These are phyloP conservation scores for Leccinum barrowsii DNA, from an alignment of 768 basidiomycete species.

Conservation along the genomic window DNA sequence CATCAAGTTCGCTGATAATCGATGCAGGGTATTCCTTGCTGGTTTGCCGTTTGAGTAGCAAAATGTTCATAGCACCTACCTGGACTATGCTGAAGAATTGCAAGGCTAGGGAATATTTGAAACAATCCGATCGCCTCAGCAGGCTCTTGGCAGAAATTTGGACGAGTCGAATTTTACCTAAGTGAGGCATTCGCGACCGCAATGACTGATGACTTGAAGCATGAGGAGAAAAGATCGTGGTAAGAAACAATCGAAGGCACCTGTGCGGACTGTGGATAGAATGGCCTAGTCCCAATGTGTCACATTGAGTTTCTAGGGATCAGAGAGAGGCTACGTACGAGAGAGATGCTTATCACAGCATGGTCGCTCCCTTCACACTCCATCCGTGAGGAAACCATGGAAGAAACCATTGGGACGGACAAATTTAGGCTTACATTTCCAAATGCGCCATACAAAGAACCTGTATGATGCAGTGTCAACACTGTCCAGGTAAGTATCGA, in stretches of 20 bases:
- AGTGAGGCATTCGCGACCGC: not conserved
- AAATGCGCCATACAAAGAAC: slow-evolving; percentile 19
- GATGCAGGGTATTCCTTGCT: not conserved
- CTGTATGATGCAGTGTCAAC: not conserved
- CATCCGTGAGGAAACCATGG: not conserved
- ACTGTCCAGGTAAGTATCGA: not conserved
- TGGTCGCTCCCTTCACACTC: slow-evolving; percentile 10
- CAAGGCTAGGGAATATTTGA: not conserved
- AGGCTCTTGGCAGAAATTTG: not conserved
- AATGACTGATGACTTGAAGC: not conserved
- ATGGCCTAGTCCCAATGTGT: not conserved
- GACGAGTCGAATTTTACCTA: not conserved
- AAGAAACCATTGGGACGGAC: not conserved
- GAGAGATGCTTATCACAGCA: slow-evolving; percentile 4
- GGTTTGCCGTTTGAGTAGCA: not conserved
- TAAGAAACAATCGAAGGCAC: not conserved
- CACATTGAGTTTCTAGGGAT: not conserved
- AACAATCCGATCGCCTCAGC: not conserved
- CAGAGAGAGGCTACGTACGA: slow-evolving; percentile 4
- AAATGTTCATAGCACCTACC: not conserved
- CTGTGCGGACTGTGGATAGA: slow-evolving; percentile 9
- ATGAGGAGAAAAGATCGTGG: not conserved
- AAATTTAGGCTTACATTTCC: slow-evolving; percentile 10
- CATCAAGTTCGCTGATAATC: not conserved
- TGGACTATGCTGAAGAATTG: not conserved